phyloP scores from a whole-genome alignment of 2,329 filamentous ascomycete genomes.

The Phaeosphaeriaceae sp. region DNA sequence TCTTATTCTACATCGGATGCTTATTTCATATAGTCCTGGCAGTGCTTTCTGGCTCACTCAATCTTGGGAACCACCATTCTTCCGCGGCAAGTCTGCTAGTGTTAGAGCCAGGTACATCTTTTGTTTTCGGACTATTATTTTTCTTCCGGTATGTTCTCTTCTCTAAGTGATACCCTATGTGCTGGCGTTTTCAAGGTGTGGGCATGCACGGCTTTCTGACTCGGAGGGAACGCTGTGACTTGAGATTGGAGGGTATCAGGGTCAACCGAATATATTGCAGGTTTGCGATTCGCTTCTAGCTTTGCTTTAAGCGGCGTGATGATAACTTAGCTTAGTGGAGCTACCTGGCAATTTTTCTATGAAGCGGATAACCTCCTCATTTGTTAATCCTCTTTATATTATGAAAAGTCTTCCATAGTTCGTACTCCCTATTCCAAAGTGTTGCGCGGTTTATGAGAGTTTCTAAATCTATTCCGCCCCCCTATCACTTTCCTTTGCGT shows the following conservation, averaged over 20 bases:
- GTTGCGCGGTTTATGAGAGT: too few relatives aligned
- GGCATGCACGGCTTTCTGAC: neutral
- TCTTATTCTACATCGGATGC: too few relatives aligned
- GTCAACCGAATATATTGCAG: neutral
- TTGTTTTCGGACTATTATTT: neutral
- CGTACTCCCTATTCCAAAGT: too few relatives aligned
- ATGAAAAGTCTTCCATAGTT: too few relatives aligned
- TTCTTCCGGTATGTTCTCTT: neutral
- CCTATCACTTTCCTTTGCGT: too few relatives aligned
- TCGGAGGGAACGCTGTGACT: too few relatives aligned
- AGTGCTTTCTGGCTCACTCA: neutral
- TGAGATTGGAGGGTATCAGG: too few relatives aligned
- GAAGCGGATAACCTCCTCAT: too few relatives aligned
- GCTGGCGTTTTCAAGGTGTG: neutral
- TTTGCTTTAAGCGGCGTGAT: neutral
- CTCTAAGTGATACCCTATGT: neutral
- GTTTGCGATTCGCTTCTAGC: neutral
- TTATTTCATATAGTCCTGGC: neutral
- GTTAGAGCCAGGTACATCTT: neutral
- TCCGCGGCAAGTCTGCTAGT: neutral
- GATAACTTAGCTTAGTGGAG: neutral
- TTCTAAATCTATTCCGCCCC: too few relatives aligned
- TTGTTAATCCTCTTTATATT: too few relatives aligned
- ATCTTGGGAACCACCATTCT: neutral
- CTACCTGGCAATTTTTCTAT: neutral